Percentiles rank a stretch among this genome's conserved stretches.
Evolutionary conservation across 805 yeast species (phyloP).

Genomic region (Spathaspora arborariae): DNA sequence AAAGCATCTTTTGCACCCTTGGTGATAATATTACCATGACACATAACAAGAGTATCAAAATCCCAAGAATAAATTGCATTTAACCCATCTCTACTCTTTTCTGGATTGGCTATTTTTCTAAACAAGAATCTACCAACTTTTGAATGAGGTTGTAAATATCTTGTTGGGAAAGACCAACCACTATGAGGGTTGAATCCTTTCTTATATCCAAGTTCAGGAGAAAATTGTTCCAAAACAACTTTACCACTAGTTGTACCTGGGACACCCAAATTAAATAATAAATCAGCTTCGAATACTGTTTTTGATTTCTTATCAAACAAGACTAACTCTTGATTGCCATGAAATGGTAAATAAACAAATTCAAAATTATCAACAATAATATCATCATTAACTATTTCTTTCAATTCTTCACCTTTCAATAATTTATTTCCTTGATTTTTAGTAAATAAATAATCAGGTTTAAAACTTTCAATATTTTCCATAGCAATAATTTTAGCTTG

Average conservation of each 20-base stretch:
- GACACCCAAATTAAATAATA: slow-evolving; percentile 55
- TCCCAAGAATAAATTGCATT: slow-evolving; percentile 37
- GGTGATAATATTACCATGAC: slow-evolving; percentile 60
- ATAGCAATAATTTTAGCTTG: slow-evolving; percentile 51
- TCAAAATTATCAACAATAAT: slow-evolving; percentile 43
- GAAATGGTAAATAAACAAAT: slow-evolving; percentile 54
- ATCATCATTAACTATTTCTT: slow-evolving; percentile 33
- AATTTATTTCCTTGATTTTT: slow-evolving; percentile 31
- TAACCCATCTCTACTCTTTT: slow-evolving; percentile 18
- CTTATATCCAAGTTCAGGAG: slow-evolving; percentile 43
- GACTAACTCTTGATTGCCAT: slow-evolving; percentile 57
- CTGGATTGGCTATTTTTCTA: slow-evolving; percentile 17
- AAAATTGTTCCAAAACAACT: slow-evolving; percentile 37
- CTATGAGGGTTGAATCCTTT: slow-evolving; percentile 37
- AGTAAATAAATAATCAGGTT: slow-evolving; percentile 35
- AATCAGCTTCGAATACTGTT: slow-evolving; percentile 56
- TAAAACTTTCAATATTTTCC: slow-evolving; percentile 25
- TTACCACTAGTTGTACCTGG: slow-evolving; percentile 21
- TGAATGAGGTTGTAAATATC: slow-evolving; percentile 40
- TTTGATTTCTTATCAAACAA: slow-evolving; percentile 45
- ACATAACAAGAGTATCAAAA: slow-evolving; percentile 47
- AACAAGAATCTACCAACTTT: slow-evolving; percentile 29
- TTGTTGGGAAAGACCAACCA: slow-evolving; percentile 41
- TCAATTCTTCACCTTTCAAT: slow-evolving; percentile 19
- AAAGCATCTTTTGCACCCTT: slow-evolving; percentile 27